Base-by-base conservation (phyloP, 192 early-diverging fungal species). In the Coemansia sp. region DNA sequence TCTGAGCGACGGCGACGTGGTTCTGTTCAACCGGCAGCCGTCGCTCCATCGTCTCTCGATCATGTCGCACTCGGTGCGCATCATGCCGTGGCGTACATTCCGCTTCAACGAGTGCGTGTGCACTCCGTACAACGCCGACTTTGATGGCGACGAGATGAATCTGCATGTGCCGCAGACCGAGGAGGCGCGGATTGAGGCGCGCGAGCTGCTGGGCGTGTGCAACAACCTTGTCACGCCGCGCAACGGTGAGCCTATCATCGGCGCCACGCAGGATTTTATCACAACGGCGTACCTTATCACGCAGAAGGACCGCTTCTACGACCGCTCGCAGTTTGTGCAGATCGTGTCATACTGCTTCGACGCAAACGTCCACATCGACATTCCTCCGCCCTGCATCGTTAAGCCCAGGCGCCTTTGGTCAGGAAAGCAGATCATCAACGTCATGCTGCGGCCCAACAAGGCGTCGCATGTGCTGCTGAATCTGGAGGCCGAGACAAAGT, bases 121-220 rank as follows among this genome's bases (percentile, higher is more conserved):
- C 78, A 91, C 93, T 15, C 98, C 97, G 39, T 99, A 98, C 74
- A 99, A 99, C 77, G 98, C 98, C 43, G 98, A 98, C 88, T 98
- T 98, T 70, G 98, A 99, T 67, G 98, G 98, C 68, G 98, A 99
- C 76, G 98, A 99, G 78, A 99, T 99, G 98, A 99, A 99, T 73
- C 82, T 99, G 77, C 98, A 99, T 80, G 90, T 99, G 5, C 98
- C 98, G 32, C 98, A 99, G 81, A 98, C 98, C 1, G 97, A 99
- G 76, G 98, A 99, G 83, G 97, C 98, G 1, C 87, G 95, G 13
- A 88, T 95, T 9, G 98, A 99, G 76, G 97, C 97, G 0, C 92
- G 95, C 66, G 90, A 95, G 71, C 80, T 99, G 52, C 96, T 98
- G 95, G 96, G 96, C 26, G 91, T 95, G 50, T 93, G 95, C 69